These are phyloP conservation scores for Clarireedia monteithiana DNA, from an alignment of 2,329 filamentous ascomycete species.

Conservation along the genomic window DNA sequence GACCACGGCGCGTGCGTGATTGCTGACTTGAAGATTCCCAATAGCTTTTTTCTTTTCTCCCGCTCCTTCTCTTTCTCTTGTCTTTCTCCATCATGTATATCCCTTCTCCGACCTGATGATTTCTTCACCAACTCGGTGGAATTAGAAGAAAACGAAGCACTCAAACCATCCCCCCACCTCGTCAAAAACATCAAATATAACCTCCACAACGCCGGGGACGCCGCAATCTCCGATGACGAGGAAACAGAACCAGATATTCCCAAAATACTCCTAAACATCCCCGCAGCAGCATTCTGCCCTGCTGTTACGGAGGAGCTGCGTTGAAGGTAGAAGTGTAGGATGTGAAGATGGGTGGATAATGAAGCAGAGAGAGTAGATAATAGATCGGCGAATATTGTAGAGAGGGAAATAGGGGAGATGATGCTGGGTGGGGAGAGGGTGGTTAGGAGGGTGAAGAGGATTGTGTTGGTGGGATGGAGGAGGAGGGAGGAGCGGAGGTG, in stretches of 20 bases:
- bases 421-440: background rate
- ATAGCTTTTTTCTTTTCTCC: constrained; percentile 26
- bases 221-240: constrained; percentile 25
- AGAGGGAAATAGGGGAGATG: background rate
- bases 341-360: constrained; percentile 45
- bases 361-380: constrained; percentile 26
- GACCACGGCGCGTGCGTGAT: constrained; percentile 54
- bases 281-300: background rate
- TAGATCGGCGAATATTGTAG: constrained; percentile 13
- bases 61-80: background rate
- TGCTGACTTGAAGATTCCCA: constrained; percentile 45
- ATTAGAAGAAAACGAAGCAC: background rate
- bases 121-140: background rate
- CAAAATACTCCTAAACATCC: constrained; percentile 41
- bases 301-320: background rate
- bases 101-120: background rate
- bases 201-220: constrained; percentile 41
- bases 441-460: constrained; percentile 66
- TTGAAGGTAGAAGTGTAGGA: constrained; percentile 45
- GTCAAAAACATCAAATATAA: constrained; percentile 43
- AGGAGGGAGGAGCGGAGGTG: constrained; percentile 53
- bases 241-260: constrained; percentile 37
- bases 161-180: constrained; percentile 29
- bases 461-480: constrained; percentile 66
- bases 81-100: background rate